Evolutionary conservation across 1,139 yeast genomes (phyloP).

Genomic region (Barnettozyma hawaiiensis): DNA sequence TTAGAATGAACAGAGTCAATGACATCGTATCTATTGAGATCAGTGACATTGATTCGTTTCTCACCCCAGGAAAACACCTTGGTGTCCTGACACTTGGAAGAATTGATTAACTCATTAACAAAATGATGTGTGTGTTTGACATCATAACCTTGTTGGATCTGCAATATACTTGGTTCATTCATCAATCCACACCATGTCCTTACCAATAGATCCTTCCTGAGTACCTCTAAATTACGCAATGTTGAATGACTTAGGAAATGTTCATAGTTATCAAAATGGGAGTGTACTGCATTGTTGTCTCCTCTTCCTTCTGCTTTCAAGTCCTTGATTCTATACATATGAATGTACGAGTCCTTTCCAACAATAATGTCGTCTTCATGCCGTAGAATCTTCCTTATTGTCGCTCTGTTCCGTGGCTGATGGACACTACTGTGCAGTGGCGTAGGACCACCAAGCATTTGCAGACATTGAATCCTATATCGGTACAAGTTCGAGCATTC

Average conservation of each 20-base stretch:
- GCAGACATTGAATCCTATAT: constrained; percentile 1
- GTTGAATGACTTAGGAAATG: constrained; percentile 12
- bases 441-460: not conserved
- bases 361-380: constrained; percentile 1
- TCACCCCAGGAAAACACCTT: constrained; percentile 4
- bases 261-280: constrained; percentile 5
- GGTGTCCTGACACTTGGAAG: constrained; percentile 1
- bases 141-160: constrained; percentile 8
- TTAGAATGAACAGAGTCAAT: not conserved
- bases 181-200: constrained; percentile 19
- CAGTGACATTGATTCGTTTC: not conserved
- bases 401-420: not conserved
- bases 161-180: constrained; percentile 19
- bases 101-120: constrained; percentile 7
- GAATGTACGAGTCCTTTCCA: constrained; percentile 2
- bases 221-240: constrained; percentile 11
- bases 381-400: constrained; percentile 2
- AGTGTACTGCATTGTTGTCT: not conserved
- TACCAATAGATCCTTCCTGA: constrained; percentile 4
- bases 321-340: constrained; percentile 10
- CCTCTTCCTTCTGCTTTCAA: constrained; percentile 5
- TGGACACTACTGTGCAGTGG: not conserved
- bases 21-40: not conserved
- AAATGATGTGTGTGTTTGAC: constrained; percentile 3
- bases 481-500: constrained; percentile 2